A percentile compares a stretch with the other conserved stretches of the same genome.
phyloP scores from a whole-genome alignment of 306 rosid genomes.

The Cyclanthera cordifolia region DNA sequence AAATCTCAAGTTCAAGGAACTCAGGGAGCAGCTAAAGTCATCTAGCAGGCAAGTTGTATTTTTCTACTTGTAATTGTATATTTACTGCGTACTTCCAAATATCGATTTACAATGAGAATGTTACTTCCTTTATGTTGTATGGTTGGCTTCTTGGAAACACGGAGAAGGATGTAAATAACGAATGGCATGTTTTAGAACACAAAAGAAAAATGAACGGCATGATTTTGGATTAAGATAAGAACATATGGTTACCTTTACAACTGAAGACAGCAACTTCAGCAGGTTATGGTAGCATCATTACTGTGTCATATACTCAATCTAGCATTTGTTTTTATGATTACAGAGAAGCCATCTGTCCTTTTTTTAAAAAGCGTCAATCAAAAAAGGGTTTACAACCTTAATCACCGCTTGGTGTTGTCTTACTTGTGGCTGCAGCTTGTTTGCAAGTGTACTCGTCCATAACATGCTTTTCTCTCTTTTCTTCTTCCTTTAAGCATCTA shows the following conservation, averaged over 20 bases:
- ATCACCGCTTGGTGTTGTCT: not conserved
- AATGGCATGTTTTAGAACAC: not conserved
- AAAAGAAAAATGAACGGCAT: not conserved
- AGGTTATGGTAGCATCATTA: not conserved
- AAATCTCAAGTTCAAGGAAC: conserved; percentile 79
- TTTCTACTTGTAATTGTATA: not conserved
- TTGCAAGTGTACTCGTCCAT: not conserved
- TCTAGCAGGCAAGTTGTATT: conserved; percentile 39
- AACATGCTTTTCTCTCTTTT: not conserved
- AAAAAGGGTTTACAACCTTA: not conserved
- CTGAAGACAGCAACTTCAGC: not conserved
- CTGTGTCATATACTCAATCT: not conserved
- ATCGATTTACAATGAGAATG: not conserved
- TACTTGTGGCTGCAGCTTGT: not conserved
- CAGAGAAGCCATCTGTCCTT: not conserved
- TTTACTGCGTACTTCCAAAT: not conserved
- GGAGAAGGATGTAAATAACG: not conserved
- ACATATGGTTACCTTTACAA: not conserved
- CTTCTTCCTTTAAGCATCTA: not conserved
- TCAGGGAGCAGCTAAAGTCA: conserved; percentile 63
- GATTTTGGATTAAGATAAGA: not conserved
- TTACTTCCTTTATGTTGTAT: not conserved
- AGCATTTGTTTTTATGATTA: not conserved
- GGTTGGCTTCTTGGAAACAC: not conserved
- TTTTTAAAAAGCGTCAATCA: not conserved